Conservation (phyloP, 257 asterid species). For the Catharanthus roseus region DNA sequence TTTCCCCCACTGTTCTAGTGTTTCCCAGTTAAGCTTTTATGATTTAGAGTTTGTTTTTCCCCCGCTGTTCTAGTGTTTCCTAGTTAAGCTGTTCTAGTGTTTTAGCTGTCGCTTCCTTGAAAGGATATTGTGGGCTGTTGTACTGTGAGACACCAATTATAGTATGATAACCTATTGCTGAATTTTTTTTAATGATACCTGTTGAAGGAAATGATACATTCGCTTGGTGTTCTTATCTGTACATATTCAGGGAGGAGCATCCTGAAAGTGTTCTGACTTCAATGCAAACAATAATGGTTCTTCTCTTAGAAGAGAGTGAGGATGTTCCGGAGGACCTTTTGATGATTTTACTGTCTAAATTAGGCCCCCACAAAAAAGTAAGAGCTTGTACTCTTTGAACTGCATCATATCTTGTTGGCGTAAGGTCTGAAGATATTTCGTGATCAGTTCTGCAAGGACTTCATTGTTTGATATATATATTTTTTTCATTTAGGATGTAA, state of each 20-base stretch:
- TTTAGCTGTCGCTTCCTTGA: too few relatives aligned
- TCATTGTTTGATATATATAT: slow-evolving; percentile 16
- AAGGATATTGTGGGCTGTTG: neutral
- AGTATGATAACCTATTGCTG: neutral
- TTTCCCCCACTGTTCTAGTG: too few relatives aligned
- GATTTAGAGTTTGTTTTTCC: too few relatives aligned
- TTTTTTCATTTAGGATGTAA: slow-evolving; percentile 45
- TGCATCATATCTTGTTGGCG: slow-evolving; percentile 9
- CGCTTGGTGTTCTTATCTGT: slow-evolving; percentile 3
- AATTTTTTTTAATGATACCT: neutral
- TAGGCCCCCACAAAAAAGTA: slow-evolving; percentile 76
- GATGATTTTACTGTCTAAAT: slow-evolving; percentile 55
- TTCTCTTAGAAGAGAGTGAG: slow-evolving; percentile 88
- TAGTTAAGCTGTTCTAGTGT: neutral
- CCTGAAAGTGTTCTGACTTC: slow-evolving; percentile 78
- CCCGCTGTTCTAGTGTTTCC: too few relatives aligned
- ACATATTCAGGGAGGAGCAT: slow-evolving; percentile 59
- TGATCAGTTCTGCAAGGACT: slow-evolving; percentile 5
- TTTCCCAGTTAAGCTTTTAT: too few relatives aligned
- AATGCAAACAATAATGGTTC: slow-evolving; percentile 90
- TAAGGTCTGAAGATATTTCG: slow-evolving; percentile 14
- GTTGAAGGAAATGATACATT: neutral
- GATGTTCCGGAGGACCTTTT: slow-evolving; percentile 76
- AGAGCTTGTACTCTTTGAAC: slow-evolving; percentile 6
- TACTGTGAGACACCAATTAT: neutral